Evolutionary conservation across 2,329 filamentous ascomycete species (phyloP), one percentile per base, ranked within the genome.

Genomic region (Cyphellophora europaea): DNA sequence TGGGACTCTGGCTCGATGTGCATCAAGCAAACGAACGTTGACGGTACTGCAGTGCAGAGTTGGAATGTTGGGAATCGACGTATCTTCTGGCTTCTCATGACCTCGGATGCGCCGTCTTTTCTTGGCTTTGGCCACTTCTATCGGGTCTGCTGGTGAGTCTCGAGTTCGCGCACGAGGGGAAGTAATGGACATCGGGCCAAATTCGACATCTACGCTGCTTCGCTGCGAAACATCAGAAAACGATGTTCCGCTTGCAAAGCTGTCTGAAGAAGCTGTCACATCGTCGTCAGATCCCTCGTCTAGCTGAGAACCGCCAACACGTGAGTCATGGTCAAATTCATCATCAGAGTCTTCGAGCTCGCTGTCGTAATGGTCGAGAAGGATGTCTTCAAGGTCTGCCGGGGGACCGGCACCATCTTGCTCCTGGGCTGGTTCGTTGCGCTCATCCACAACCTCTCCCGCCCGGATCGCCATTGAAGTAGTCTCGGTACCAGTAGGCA

Each of bases 31-130:
- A 16, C 45, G 37, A 17, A 49, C 23, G 34, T 49, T 40, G 13
- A 43, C 45, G 8, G 38, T 33, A 27, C 30, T 41, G 27, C 43
- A 48, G 29, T 49, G 45, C 10, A 49, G 37, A n/a, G 41, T 42
- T 5, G 47, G 45, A 30, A 49, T 47, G 5, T 15, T 17, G 5
- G 45, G 47, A 11, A 37, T 30, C n/a, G 8, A 8, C 8, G n/a
- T 8, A 8, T 25, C 21, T 8, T n/a, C 8, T 8, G 8, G 8
- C 21, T n/a, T 8, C 21, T 8, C 8, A 8, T 25, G 21, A 8
- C 21, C n/a, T 8, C 21, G 8, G 21, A 8, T n/a, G 21, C 21
- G 21, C n/a, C 8, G 8, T n/a, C 21, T 8, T 25, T 25, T 25
- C 21, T 25, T 25, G 8, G 21, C 21, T 25, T 25, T 25, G 8